Evolutionary conservation across 202 grass and related monocot species (phyloP).

Genomic region (Saccharum hybrid): DNA sequence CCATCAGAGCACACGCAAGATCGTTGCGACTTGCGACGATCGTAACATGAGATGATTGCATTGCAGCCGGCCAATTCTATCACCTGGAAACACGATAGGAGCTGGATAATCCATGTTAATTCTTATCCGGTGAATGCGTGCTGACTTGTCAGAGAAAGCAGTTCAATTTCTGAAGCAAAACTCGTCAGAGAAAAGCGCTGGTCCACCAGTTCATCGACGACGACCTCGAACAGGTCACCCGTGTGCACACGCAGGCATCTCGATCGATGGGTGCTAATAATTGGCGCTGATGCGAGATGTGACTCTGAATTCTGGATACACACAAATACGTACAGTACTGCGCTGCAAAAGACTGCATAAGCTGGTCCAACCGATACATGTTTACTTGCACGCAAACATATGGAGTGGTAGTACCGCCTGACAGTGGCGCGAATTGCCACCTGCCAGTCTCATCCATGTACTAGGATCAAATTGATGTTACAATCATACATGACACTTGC

Average conservation of each 20-base stretch:
- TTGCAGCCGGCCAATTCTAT: constrained; percentile 2
- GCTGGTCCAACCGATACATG: constrained; percentile 44
- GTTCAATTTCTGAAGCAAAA: constrained; percentile 10
- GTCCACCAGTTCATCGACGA: constrained; percentile 23
- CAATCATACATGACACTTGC: not conserved
- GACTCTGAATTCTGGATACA: constrained; percentile 7
- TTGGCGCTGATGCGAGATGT: constrained; percentile 29
- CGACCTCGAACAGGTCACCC: not conserved
- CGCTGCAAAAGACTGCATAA: not conserved
- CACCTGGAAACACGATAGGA: not conserved
- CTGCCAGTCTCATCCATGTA: constrained; percentile 27
- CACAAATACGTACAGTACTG: not conserved
- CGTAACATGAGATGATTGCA: constrained; percentile 18
- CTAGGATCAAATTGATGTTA: constrained; percentile 31
- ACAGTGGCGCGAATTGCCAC: constrained; percentile 38
- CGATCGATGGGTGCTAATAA: constrained; percentile 22
- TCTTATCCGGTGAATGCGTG: constrained; percentile 33
- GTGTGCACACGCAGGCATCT: constrained; percentile 26
- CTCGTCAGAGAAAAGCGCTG: constrained; percentile 15
- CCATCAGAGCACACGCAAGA: not conserved
- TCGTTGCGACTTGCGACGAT: not conserved
- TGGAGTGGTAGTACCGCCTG: constrained; percentile 8
- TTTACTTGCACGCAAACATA: constrained; percentile 59
- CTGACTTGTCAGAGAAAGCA: constrained; percentile 21
- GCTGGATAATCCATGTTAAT: not conserved